A percentile compares a stretch with the other conserved stretches of the same genome.
phyloP scores from a whole-genome alignment of 352 stramenopile species.

The Globisporangium irregulare region DNA sequence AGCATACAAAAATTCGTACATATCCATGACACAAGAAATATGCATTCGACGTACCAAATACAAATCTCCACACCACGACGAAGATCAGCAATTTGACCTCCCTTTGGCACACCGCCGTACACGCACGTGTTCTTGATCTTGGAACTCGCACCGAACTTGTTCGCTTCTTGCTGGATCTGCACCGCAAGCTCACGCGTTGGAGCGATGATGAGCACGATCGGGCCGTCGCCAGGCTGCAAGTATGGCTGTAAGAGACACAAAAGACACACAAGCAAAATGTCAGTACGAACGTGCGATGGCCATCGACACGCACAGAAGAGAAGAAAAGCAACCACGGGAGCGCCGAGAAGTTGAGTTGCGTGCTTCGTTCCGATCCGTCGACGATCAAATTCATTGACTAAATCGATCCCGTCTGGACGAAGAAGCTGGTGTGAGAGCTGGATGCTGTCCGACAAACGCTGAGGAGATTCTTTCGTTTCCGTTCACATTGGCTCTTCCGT shows the following conservation, averaged over 20 bases:
- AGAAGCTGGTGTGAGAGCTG: constrained; percentile 16
- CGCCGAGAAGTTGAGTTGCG: constrained; percentile 44
- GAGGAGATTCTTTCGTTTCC: constrained; percentile 10
- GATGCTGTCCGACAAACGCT: constrained; percentile 13
- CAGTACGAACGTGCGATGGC: constrained; percentile 25
- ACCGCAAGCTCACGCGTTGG: constrained; percentile 98
- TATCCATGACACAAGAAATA: neutral
- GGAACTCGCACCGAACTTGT: constrained; percentile 97
- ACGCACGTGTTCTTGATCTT: constrained; percentile 99
- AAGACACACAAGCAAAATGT: constrained; percentile 23
- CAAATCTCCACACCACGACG: constrained; percentile 80
- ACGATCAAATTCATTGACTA: constrained; percentile 9
- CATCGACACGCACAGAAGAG: constrained; percentile 10
- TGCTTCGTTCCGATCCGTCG: constrained; percentile 24
- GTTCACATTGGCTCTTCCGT: constrained; percentile 2
- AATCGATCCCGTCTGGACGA: constrained; percentile 13
- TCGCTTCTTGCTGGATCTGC: constrained; percentile 99
- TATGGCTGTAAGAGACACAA: constrained; percentile 61
- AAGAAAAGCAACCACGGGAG: constrained; percentile 35
- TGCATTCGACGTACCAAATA: constrained; percentile 50
- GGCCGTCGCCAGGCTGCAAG: constrained; percentile 96
- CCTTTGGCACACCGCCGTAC: constrained; percentile 98
- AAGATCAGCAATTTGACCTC: constrained; percentile 86
- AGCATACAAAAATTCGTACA: neutral
- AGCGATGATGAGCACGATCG: constrained; percentile 98